Base-by-base conservation (phyloP, 2,329 filamentous ascomycete genomes). In the Botrytis byssoidea region DNA sequence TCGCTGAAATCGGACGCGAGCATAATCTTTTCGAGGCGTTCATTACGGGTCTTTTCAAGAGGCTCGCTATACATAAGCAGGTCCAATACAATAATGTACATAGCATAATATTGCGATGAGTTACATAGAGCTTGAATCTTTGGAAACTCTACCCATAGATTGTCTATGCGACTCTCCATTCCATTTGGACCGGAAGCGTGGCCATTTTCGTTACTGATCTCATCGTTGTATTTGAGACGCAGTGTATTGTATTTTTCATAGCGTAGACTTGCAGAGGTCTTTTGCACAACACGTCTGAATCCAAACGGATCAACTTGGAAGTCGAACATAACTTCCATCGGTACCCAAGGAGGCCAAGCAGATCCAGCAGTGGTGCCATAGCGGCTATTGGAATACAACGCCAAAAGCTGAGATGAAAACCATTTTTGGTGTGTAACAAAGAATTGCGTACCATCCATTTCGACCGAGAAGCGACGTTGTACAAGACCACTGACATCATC, bases 201-300 rank as follows among this genome's bases (percentile, higher is more conserved):
- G 9, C 83, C 84, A 18, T 89, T 90, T 25, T 89, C 88, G 37
- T 88, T 89, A 75, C 74, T 80, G 51, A 99, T 91, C 80, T 97
- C 94, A 77, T 98, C 95, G 76, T 97, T 97, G 83, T 97, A 98
- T 83, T 99, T 99, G 75, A 99, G 86, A 76, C 96, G 94, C 72
- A 99, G 87, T 22, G 94, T 95, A 82, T 99, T 99, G 89, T 95
- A 98, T 83, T 99, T 98, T 85, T 99, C 95, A 82, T 97, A 98
- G 74, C 95, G 91, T 77, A 99, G 86, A 84, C 92, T 95, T 35
- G 95, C 96, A 8, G 95, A 99, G 1, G 96, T 99, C 82, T 97
- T 95, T 82, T 98, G 94, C 18, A 99, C 95, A 44, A 99, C 95
- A 74, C 96, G 91, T 81, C 95, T 95, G 86, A 99, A 99, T n/a